Base-by-base conservation (phyloP, 148 eudicot genomes). In the Selenicereus undatus region DNA sequence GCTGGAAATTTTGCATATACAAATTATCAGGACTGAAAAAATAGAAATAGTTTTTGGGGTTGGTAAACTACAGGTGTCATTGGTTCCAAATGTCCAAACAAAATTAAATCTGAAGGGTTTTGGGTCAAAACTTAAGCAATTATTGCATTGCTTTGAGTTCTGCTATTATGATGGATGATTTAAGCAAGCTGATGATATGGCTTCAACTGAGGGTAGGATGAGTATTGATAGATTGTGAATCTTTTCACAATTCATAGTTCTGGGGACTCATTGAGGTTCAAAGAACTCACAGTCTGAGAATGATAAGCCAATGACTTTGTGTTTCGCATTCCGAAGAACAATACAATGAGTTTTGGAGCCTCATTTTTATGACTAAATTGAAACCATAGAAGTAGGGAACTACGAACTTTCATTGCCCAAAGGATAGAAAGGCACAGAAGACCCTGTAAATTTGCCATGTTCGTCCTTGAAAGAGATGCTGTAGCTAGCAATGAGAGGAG, bases 311-410 rank as follows among this genome's bases (percentile, higher is more conserved):
- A 71, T n/a, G 45, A 71, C 21, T 71, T 35, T 0, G n/a, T 35
- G 48, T 35, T 18, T 21, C 74, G 0, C 24, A 30, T 35, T 35
- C 22, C 1, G 24, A 16, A 71, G 74, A 35, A 32, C 8, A 32
- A 71, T 35, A 36, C 26, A 62, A 62, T 62, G 27, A 62, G n/a
- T 62, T 62, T 62, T 62, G 68, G 68, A 62, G 68, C 68, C 68
- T 62, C 11, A 62, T 62, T 62, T 6, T 20, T n/a, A 10, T n/a
- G 68, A 62, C 27, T 62, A 62, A 56, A 22, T 62, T 62, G 26
- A 62, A 22, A n/a, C 27, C 9, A 21, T 62, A n/a, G 68, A n/a
- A 62, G 68, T 62, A 36, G 76, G 52, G 21, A 36, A 30, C 26
- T 36, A 32, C n/a, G 39, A 48, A 71, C 18, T 48, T 71, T 21